Evolutionary conservation across 371 early-diverging fungal species (phyloP).

Genomic region (Lichtheimia ramosa): DNA sequence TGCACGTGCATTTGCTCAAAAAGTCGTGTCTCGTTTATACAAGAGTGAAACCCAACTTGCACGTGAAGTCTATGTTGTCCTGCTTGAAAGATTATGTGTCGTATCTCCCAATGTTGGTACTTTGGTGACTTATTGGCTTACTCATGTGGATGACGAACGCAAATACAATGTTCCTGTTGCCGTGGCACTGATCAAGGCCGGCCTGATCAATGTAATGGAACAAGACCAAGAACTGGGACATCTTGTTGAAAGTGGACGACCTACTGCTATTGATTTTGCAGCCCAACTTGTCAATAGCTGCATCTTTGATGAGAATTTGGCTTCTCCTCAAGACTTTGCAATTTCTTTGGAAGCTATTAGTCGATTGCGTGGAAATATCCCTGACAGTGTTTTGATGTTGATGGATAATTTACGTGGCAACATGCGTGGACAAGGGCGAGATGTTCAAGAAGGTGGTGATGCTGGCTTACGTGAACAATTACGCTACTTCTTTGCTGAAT

Average conservation of each 20-base stretch:
- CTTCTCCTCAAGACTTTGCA: slow-evolving; percentile 73
- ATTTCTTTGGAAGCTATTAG: slow-evolving; percentile 71
- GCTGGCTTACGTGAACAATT: slow-evolving; percentile 65
- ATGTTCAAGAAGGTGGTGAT: slow-evolving; percentile 32
- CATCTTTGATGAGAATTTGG: slow-evolving; percentile 58
- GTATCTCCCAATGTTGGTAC: slow-evolving; percentile 73
- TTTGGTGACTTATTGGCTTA: slow-evolving; percentile 89
- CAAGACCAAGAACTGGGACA: slow-evolving; percentile 87
- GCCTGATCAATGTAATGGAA: slow-evolving; percentile 74
- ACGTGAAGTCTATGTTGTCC: slow-evolving; percentile 78
- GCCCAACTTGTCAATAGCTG: slow-evolving; percentile 73
- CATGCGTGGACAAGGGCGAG: slow-evolving; percentile 16
- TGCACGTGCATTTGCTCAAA: slow-evolving; percentile 82
- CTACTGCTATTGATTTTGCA: slow-evolving; percentile 75
- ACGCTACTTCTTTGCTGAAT: slow-evolving; percentile 77
- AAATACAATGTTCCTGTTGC: slow-evolving; percentile 87
- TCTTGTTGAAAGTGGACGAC: slow-evolving; percentile 75
- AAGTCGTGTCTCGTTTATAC: slow-evolving; percentile 82
- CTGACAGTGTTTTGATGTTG: slow-evolving; percentile 58
- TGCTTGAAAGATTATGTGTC: slow-evolving; percentile 83
- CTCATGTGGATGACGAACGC: slow-evolving; percentile 92
- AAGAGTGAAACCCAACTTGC: slow-evolving; percentile 71
- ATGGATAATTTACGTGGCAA: slow-evolving; percentile 31
- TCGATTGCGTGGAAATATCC: slow-evolving; percentile 66
- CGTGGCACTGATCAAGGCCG: slow-evolving; percentile 75